Evolutionary conservation across 177 flowering plant species (phyloP).

Genomic region (Tripterygium wilfordii): DNA sequence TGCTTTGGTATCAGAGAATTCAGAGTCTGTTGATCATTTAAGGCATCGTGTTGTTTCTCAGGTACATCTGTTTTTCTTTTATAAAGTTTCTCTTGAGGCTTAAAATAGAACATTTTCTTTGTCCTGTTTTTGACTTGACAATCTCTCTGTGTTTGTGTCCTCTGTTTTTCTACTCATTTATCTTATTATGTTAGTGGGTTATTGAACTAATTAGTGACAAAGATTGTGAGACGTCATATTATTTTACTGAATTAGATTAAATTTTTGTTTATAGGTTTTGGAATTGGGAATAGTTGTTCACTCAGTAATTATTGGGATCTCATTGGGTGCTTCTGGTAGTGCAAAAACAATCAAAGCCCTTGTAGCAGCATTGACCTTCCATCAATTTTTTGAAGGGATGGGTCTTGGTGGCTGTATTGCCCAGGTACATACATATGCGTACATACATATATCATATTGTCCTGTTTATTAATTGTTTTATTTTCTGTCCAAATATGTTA

Average conservation of each 20-base stretch:
- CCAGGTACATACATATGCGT: slow-evolving; percentile 17
- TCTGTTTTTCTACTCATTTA: no score
- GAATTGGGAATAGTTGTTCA: slow-evolving; percentile 30
- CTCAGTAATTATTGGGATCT: slow-evolving; percentile 26
- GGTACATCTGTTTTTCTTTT: slow-evolving; percentile 3
- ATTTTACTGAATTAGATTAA: no score
- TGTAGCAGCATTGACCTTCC: slow-evolving; percentile 21
- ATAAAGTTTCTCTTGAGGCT: no score
- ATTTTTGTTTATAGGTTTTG: slow-evolving; percentile 21
- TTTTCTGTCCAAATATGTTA: background rate
- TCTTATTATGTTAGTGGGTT: no score
- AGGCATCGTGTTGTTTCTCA: slow-evolving; percentile 13
- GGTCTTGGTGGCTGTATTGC: slow-evolving; percentile 19
- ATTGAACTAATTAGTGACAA: no score
- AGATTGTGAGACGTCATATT: no score
- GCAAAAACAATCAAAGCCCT: slow-evolving; percentile 16
- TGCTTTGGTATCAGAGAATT: background rate
- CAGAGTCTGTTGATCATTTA: slow-evolving; percentile 1
- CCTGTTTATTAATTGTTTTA: background rate
- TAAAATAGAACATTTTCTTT: no score
- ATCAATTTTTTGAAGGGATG: slow-evolving; percentile 24
- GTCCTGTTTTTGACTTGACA: no score
- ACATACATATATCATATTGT: background rate
- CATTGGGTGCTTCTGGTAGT: slow-evolving; percentile 21
- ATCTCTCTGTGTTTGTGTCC: no score